Evolutionary conservation across 495 filamentous ascomycete genomes (phyloP), one percentile per base, ranked within the genome.

Genomic region (Acidiella bohemica): DNA sequence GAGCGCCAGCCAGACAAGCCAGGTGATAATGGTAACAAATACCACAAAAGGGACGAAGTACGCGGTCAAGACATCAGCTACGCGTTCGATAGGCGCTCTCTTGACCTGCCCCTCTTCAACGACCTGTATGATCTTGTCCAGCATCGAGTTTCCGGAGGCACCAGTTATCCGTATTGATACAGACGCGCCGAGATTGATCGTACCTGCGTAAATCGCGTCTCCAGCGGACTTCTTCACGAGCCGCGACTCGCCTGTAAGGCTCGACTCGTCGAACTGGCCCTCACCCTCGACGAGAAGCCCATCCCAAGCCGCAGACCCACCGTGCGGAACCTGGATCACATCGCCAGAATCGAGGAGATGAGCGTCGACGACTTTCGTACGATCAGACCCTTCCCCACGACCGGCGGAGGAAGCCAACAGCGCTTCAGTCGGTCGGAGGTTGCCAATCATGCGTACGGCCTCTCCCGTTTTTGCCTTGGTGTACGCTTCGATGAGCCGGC

Each of bases 401-500:
- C 17, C 32, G 2, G 5, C 32, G 5, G 25, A 27, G 7, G 67
- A 66, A 2, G 87, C 64, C 9, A 96, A 59, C 8, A 82, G 61
- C 3, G 88, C 88, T 47, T 87, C 80, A 4, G 69, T 77, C 0
- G 88, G 87, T 20, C 84, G 70, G 13, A 95, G 71, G 40, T 82
- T 80, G 2, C 75, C 78, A 5, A 96, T 65, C 32, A 78, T 71
- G 35, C 78, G 72, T 4, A 96, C 83, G 4, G 87, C 90, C 57
- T 94, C 81, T 2, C 88, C 87, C 0, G 87, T 82, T 54, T 81
- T 85, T 1, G 84, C 76, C 62, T 95, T 94, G 67, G 81, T 93
- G 62, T 88, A 90, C 14, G 84, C 80, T 61, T 96, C 88, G 32
- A 95, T 70, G 34, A 77, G 75, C 12, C 85, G 74, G 34, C 78